Base-by-base conservation (phyloP, 78 protist species). In the Cyanophora paradoxa region DNA sequence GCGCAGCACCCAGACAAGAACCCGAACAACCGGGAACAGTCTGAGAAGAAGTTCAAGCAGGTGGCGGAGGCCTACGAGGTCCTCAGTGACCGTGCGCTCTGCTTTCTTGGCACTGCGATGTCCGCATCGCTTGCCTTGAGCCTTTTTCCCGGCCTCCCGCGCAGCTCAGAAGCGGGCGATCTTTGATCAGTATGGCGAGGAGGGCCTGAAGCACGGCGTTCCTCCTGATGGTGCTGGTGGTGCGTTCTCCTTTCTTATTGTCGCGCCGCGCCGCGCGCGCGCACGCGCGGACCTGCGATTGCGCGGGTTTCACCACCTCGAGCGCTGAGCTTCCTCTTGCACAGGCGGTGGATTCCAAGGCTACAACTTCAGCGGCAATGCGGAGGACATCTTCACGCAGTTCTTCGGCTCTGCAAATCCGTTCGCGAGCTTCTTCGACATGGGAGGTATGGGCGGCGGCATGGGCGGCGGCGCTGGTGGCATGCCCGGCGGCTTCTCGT, bases 161-260 rank as follows among this genome's bases (percentile, higher is more conserved):
- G n/a, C n/a, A n/a, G n/a, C 72, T 19, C 37, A 71, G 24, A 36
- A 52, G 31, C 58, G 63, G 17, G 34, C 42, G 34, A 71, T 77
- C 34, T 71, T 57, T 33, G 79, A 83, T 42, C 1, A 2, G n/a
- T 65, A 52, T 26, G 82, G 82, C 20, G 80, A 74, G 20, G 75
- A 65, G 5, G 86, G 77, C 1, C 71, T 82, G 63, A 68, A 54
- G 20, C 2, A 48, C 7, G 28, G 37, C 33, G 52, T n/a, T 34
- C 33, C 33, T 34, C 33, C 56, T 34, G 34, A n/a, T 33, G 30
- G 19, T n/a, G 56, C 33, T 4, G 61, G 61, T n/a, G 30, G 30
- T 5, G 56, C 40, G 2, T 11, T 11, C 10, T 33, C 63, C 1
- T n/a, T n/a, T 66, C 34, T 11, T 62, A 16, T 19, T 62, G 67